These are phyloP conservation scores for Aspergillus arachidicola DNA, from an alignment of 2,329 filamentous ascomycete genomes.

Conservation along the genomic window DNA sequence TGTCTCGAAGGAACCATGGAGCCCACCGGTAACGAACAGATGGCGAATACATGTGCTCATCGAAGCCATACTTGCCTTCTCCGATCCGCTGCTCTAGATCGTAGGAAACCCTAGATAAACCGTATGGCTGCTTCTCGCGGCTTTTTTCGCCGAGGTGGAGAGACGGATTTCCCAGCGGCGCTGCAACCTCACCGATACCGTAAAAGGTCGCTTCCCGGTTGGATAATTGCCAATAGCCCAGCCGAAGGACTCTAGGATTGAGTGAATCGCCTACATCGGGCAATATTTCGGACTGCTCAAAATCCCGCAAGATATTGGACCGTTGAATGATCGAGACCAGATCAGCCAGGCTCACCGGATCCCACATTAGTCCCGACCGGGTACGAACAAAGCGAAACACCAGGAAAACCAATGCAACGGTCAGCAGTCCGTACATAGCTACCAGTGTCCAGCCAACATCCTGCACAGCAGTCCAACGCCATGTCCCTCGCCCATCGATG, in stretches of 20 bases:
- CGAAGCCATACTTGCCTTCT: conserved; percentile 46
- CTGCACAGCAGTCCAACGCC: conserved; percentile 80
- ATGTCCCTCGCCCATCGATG: conserved; percentile 59
- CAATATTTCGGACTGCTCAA: conserved; percentile 68
- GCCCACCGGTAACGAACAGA: conserved; percentile 67
- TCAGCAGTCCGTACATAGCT: conserved; percentile 69
- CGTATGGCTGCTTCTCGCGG: conserved; percentile 34
- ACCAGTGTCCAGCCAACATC: conserved; percentile 78
- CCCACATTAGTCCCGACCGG: conserved; percentile 80
- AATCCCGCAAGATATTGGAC: conserved; percentile 76
- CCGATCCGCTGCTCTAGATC: conserved; percentile 43
- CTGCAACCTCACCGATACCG: conserved; percentile 68
- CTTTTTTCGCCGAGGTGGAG: conserved; percentile 34
- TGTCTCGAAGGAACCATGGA: conserved; percentile 74
- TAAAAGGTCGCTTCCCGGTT: conserved; percentile 74
- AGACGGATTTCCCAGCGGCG: conserved; percentile 50
- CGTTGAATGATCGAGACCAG: conserved; percentile 75
- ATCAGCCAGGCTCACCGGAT: conserved; percentile 79
- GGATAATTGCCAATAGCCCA: conserved; percentile 84
- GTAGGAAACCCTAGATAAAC: conserved; percentile 35
- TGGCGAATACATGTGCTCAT: conserved; percentile 55
- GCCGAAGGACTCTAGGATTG: conserved; percentile 63
- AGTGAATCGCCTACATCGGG: conserved; percentile 48
- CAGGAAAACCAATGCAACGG: conserved; percentile 60
- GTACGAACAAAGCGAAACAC: conserved; percentile 66